phyloP scores from a whole-genome alignment of 2,329 filamentous ascomycete species.

The Trichoderma hamatum region DNA sequence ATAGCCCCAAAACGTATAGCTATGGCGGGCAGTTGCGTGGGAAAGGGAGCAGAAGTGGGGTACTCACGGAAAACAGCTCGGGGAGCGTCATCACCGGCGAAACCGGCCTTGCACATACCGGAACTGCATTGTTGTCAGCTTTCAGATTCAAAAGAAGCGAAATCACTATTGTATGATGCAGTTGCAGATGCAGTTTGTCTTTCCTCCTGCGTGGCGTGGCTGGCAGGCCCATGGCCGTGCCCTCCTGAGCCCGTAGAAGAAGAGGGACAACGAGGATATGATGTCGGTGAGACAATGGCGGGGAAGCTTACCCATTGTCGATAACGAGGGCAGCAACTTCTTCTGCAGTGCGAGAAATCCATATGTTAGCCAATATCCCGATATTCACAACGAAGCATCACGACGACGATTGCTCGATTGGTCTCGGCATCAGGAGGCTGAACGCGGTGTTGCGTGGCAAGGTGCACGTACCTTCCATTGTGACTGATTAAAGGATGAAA shows the following conservation, averaged over 20 bases:
- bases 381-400: slow-evolving; percentile 21
- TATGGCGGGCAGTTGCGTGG: slow-evolving; percentile 26
- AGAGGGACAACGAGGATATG: slow-evolving; percentile 27
- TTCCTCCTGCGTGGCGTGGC: slow-evolving; percentile 7
- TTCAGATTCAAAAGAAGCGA: not conserved
- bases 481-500: slow-evolving; percentile 50
- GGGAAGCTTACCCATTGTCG: slow-evolving; percentile 98
- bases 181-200: slow-evolving; percentile 6
- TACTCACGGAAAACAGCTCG: slow-evolving; percentile 99
- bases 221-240: slow-evolving; percentile 5
- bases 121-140: slow-evolving; percentile 64
- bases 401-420: slow-evolving; percentile 1
- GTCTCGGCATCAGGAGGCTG: slow-evolving; percentile 15
- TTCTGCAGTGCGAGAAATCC: slow-evolving; percentile 64
- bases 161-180: not conserved
- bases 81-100: slow-evolving; percentile 99
- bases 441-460: slow-evolving; percentile 23
- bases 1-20: slow-evolving; percentile 28
- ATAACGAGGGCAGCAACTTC: slow-evolving; percentile 99
- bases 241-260: slow-evolving; percentile 8
- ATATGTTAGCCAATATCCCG: slow-evolving; percentile 45
- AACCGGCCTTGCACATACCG: slow-evolving; percentile 99
- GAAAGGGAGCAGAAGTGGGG: slow-evolving; percentile 43
- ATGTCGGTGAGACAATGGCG: slow-evolving; percentile 43
- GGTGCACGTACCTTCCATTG: slow-evolving; percentile 57